Base-by-base conservation (phyloP, 768 basidiomycete genomes). In the Suillus sp. region DNA sequence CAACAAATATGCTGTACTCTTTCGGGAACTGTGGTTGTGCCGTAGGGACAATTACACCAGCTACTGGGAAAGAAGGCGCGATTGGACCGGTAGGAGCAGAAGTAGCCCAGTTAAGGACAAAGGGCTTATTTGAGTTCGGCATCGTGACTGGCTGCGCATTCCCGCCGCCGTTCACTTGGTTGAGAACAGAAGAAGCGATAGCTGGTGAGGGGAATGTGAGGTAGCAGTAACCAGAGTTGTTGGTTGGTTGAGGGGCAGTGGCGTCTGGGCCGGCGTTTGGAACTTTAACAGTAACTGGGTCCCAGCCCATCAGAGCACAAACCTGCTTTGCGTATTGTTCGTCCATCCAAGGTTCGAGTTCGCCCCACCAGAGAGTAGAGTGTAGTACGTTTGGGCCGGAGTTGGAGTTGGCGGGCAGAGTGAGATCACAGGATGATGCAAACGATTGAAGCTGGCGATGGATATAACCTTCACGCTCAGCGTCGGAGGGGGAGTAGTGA, bases 341-440 rank as follows among this genome's bases (percentile, higher is more conserved):
- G 78, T 96, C 93, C 95, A 96, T 96, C 95, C 95, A 96, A 68
- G 90, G 87, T 76, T 96, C 95, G 61, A 96, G 85, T 70, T 93
- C 91, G 67, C 88, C 87, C 87, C 95, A 92, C 83, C 87, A 92
- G 68, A 94, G 85, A 47, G 92, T 90, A 64, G 83, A 84, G 72
- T 84, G 83, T 55, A 81, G 75, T 40, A 78, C 45, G 59, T 64
- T 51, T 57, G 63, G 45, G 64, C 62, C 66, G 66, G 71, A 66
- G 70, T 67, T 72, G 66, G 69, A 34, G 64, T 73, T 72, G 51
- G 72, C 63, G 65, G 74, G 62, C 62, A 69, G 66, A 63, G 73
- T 61, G 57, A 66, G 67, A 22, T 66, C 66, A 18, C 56, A 61
- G 35, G 72, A 58, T 34, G 55, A 54, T 14, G 54, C 14, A 27